phyloP scores from a whole-genome alignment of 2,329 filamentous ascomycete genomes.

The Alternaria ventricosa region DNA sequence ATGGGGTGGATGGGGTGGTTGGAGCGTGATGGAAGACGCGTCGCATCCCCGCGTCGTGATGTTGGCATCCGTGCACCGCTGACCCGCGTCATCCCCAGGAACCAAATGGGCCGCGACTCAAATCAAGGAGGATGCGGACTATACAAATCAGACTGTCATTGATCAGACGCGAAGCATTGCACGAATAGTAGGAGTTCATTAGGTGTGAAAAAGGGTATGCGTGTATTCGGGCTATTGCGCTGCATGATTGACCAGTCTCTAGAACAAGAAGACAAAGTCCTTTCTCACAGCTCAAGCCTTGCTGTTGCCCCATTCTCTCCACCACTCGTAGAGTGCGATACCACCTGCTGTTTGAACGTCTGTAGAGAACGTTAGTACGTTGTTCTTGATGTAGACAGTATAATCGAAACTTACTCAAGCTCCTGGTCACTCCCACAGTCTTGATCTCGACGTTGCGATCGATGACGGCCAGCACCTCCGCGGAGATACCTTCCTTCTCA shows the following conservation, averaged over 20 bases:
- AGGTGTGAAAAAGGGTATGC: too few relatives aligned
- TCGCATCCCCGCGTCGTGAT: not conserved
- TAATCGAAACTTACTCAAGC: constrained; percentile 48
- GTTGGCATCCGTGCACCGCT: not conserved
- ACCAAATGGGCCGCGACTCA: too few relatives aligned
- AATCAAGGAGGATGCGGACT: too few relatives aligned
- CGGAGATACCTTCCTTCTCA: constrained; percentile 60
- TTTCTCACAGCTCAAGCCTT: not conserved
- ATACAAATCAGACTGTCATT: not conserved
- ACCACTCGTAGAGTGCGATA: constrained; percentile 60
- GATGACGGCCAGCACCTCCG: constrained; percentile 55
- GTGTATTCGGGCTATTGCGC: too few relatives aligned
- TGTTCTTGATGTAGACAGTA: not conserved
- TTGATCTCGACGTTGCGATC: constrained; percentile 61
- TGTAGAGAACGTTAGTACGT: not conserved
- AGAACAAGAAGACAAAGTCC: too few relatives aligned
- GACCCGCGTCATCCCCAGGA: not conserved
- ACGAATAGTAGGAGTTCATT: not conserved
- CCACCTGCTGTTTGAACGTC: constrained; percentile 62
- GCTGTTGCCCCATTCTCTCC: constrained; percentile 49
- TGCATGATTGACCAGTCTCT: too few relatives aligned
- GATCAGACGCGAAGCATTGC: too few relatives aligned
- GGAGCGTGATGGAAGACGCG: not conserved
- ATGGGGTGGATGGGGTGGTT: not conserved
- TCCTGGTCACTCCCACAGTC: constrained; percentile 60